These are phyloP conservation scores for Linnemannia elongata DNA, from an alignment of 192 early-diverging fungal genomes.

Conservation along the genomic window DNA sequence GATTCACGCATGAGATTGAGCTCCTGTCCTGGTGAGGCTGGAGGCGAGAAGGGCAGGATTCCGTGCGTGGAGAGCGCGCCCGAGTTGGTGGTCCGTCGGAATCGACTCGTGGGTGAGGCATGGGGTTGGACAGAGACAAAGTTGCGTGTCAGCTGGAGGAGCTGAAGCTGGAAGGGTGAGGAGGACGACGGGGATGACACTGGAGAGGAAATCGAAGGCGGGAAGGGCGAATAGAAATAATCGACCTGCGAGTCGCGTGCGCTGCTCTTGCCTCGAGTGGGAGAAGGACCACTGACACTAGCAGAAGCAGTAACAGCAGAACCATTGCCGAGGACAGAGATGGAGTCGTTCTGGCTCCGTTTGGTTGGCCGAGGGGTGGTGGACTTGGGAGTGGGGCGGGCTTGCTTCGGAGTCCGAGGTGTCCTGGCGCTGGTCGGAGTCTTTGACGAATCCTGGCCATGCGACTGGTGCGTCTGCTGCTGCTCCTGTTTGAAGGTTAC, in stretches of 20 bases:
- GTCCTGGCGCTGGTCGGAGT: constrained; percentile 34
- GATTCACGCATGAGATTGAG: constrained; percentile 27
- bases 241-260: constrained; percentile 20
- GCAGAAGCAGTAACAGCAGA: no score
- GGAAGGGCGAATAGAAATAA: constrained; percentile 51
- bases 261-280: constrained; percentile 21
- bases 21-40: constrained; percentile 31
- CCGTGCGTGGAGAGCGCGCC: neutral
- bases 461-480: neutral
- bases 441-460: constrained; percentile 27
- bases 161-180: constrained; percentile 38
- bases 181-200: constrained; percentile 39
- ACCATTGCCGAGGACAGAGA: neutral
- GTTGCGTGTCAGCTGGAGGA: constrained; percentile 43
- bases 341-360: constrained; percentile 32
- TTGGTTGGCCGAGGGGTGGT: constrained; percentile 21
- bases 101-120: constrained; percentile 41
- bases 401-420: constrained; percentile 45
- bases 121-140: constrained; percentile 54
- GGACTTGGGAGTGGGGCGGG: constrained; percentile 22
- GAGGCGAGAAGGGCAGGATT: constrained; percentile 42
- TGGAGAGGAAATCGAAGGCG: constrained; percentile 23
- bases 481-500: neutral
- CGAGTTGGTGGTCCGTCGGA: constrained; percentile 21
- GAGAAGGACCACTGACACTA: neutral